Conservation (phyloP, 1,284 basidiomycete genomes). For the Ganoderma multipileum region DNA sequence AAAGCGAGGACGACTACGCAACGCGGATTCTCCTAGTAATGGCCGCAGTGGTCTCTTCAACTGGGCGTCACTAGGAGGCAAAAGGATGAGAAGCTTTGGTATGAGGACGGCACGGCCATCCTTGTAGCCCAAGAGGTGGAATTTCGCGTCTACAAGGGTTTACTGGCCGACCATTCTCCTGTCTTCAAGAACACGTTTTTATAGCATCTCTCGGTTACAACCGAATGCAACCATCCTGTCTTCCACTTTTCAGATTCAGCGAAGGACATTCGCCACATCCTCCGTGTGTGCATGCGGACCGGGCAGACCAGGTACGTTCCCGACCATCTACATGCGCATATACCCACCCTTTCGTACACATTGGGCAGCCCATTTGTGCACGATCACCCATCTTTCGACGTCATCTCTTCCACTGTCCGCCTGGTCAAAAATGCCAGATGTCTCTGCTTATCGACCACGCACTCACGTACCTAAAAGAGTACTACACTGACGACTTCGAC, state of each 20-base stretch:
- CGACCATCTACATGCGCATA: not conserved
- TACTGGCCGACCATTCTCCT: slow-evolving; percentile 70
- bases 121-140: slow-evolving; percentile 58
- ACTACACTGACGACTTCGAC: slow-evolving; percentile 6
- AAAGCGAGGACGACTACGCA: not conserved
- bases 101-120: slow-evolving; percentile 71
- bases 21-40: not conserved
- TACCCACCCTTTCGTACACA: not conserved
- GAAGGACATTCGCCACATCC: not conserved
- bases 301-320: not conserved
- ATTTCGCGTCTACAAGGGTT: slow-evolving; percentile 75
- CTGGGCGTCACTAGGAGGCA: not conserved
- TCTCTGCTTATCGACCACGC: not conserved
- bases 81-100: slow-evolving; percentile 61
- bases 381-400: slow-evolving; percentile 9
- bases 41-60: not conserved
- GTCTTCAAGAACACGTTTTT: slow-evolving; percentile 52
- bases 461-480: slow-evolving; percentile 4
- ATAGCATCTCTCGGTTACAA: not conserved
- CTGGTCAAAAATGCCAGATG: slow-evolving; percentile 23
- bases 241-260: not conserved
- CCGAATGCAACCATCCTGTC: not conserved
- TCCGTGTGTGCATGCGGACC: not conserved
- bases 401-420: slow-evolving; percentile 3
- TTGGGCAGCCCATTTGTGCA: not conserved